Evolutionary conservation across 2,329 filamentous ascomycete genomes (phyloP), one percentile per base, ranked within the genome.

Genomic region (Fusarium graminum): DNA sequence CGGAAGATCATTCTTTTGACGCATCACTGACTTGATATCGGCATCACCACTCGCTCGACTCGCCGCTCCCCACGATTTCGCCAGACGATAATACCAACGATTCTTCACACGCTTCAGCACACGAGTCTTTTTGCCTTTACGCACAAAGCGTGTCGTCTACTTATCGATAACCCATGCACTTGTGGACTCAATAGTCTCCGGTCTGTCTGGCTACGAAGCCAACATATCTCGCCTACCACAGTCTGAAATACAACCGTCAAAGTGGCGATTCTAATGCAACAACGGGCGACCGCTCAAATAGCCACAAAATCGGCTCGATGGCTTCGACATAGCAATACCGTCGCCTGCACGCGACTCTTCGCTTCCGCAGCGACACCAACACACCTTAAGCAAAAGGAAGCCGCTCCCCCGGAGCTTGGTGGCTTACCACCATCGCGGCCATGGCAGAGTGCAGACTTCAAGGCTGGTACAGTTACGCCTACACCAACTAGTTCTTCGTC

Each of bases 251-350:
- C 65, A 63, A 43, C 60, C 71, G 61, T 64, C 72, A 78, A 75
- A 62, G 70, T 79, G 78, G 77, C 77, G 68, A 67, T 67, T 63
- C 56, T 75, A 58, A 78, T 77, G 69, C 76, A 78, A 69, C 75
- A 77, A 76, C 80, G 82, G 78, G 75, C 79, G 71, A 75, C 77
- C 74, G 78, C 80, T 75, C 77, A 78, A 74, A 80, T 80, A 80
- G 72, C 76, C 53, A 72, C 72, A 63, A 76, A 56, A 17, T 62
- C 63, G 42, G 61, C 74, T 56, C 56, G 49, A 83, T 85, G 83
- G 70, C 72, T 68, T 42, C 76, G 53, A 78, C 74, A 77, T 83
- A 80, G 76, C 74, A 54, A 66, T 38, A 65, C 54, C 17, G 73
- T 67, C 63, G 75, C 76, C 77, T 77, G 78, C 75, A 74, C 70